Evolutionary conservation across 2,329 filamentous ascomycete genomes (phyloP), one percentile per base, ranked within the genome.

Genomic region (Cercospora zeina): DNA sequence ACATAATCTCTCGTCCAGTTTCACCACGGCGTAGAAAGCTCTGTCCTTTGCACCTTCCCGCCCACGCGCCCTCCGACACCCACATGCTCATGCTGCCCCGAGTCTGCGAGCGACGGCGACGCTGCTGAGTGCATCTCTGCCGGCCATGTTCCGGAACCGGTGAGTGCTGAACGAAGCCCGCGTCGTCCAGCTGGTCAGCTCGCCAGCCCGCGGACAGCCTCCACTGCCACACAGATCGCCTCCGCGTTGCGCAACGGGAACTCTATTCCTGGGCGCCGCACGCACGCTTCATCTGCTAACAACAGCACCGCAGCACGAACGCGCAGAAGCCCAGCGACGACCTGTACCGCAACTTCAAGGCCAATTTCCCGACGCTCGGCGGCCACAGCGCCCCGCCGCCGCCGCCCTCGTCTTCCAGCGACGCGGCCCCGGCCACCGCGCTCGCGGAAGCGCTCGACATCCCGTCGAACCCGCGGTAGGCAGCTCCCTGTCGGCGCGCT

Each of bases 301-400:
- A 53, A 24, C 45, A 27, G 9, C 39, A 27, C 54, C 54, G 34
- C 53, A 70, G 68, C 62, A 71, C 70, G 62, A 91, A 85, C 76
- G 87, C 89, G 60, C 90, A 92, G 77, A 96, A 96, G 80, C 92
- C 92, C 60, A 87, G 86, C 75, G 89, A 93, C 74, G 90, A 93
- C 71, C 83, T 96, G 73, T 87, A 95, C 75, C 87, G 87, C 77
- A 87, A 86, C 75, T 96, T 96, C 79, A 90, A 90, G 76, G 86
- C 90, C 72, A 87, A 86, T 69, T 96, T 96, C 72, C 89, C 91
- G 51, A 86, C 93, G 70, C 81, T 96, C 65, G 80, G 83, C 61
- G 79, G 65, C 55, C 61, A 62, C 54, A 68, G 71, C 13, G 39
- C 49, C 33, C 11, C 14, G 21, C 11, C 36, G 3, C 19, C 39